Evolutionary conservation across 768 basidiomycete genomes (phyloP).

Genomic region (Vararia minispora): DNA sequence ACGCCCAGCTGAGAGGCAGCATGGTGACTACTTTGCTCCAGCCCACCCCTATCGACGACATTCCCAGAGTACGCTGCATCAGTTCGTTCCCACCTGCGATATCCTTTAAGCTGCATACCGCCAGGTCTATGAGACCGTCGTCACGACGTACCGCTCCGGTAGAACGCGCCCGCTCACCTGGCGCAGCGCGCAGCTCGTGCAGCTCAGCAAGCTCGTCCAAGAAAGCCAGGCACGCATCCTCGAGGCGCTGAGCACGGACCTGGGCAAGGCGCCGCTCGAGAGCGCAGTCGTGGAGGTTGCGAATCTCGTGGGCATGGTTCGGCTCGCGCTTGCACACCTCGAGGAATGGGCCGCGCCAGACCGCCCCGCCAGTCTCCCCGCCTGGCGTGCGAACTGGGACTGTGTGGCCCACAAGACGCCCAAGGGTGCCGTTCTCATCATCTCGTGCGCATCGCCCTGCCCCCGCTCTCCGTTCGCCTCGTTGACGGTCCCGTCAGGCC

Average conservation of each 20-base stretch:
- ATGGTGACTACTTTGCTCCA: too few relatives aligned
- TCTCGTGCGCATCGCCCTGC: constrained; percentile 11
- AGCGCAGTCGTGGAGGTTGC: constrained; percentile 12
- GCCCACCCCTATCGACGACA: not conserved
- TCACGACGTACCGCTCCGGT: constrained; percentile 13
- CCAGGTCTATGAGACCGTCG: constrained; percentile 10
- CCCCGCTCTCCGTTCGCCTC: not conserved
- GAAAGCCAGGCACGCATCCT: constrained; percentile 16
- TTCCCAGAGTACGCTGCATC: not conserved
- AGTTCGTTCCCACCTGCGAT: too few relatives aligned
- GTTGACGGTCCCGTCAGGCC: constrained; percentile 27
- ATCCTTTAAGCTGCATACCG: too few relatives aligned
- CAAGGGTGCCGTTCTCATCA: constrained; percentile 17
- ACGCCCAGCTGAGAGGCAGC: too few relatives aligned
- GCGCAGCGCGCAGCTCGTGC: constrained; percentile 17
- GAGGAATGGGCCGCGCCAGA: constrained; percentile 15
- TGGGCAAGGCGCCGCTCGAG: constrained; percentile 15
- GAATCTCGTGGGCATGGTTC: constrained; percentile 7
- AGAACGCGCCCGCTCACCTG: constrained; percentile 15
- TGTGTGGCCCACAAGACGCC: constrained; percentile 14
- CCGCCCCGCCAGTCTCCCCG: constrained; percentile 5
- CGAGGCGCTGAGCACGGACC: constrained; percentile 13
- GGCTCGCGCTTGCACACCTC: constrained; percentile 12
- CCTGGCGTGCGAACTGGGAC: constrained; percentile 12
- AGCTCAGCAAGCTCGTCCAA: constrained; percentile 16